These are phyloP conservation scores for Russula lepida DNA, from an alignment of 768 basidiomycete genomes.

Conservation along the genomic window DNA sequence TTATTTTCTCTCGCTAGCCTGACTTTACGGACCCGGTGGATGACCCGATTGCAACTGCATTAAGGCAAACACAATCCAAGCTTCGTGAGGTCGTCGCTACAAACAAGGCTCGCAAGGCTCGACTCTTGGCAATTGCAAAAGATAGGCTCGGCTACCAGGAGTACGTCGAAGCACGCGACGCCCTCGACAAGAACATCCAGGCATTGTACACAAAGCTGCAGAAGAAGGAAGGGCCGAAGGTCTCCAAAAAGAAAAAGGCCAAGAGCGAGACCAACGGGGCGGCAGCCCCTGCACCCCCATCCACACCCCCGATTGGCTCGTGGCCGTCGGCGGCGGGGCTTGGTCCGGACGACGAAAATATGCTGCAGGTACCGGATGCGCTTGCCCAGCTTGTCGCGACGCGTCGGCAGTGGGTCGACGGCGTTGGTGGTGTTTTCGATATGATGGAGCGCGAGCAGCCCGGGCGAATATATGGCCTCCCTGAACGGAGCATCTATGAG, in stretches of 20 bases:
- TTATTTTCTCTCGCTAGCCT: slow-evolving; percentile 36
- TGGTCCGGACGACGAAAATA: slow-evolving; percentile 56
- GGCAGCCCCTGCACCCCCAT: slow-evolving; percentile 18
- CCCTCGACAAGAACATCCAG: slow-evolving; percentile 79
- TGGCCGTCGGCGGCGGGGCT: slow-evolving; percentile 68
- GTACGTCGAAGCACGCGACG: slow-evolving; percentile 76
- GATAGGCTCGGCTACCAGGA: slow-evolving; percentile 89
- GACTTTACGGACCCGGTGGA: slow-evolving; percentile 75
- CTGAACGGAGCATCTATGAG: slow-evolving; percentile 62
- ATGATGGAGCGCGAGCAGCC: slow-evolving; percentile 55
- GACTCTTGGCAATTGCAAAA: slow-evolving; percentile 66
- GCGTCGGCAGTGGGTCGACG: slow-evolving; percentile 70
- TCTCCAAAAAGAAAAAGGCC: slow-evolving; percentile 63
- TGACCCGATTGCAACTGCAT: slow-evolving; percentile 86
- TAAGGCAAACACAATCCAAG: slow-evolving; percentile 81
- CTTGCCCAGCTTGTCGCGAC: slow-evolving; percentile 66
- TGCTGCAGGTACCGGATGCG: slow-evolving; percentile 55
- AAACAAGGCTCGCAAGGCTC: slow-evolving; percentile 76
- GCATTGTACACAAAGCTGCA: slow-evolving; percentile 69
- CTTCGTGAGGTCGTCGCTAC: slow-evolving; percentile 66
- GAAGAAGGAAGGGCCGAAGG: slow-evolving; percentile 71
- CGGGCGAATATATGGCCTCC: slow-evolving; percentile 73
- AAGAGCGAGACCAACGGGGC: slow-evolving; percentile 26
- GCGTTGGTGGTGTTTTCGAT: slow-evolving; percentile 67
- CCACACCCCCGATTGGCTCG: slow-evolving; percentile 36